Conservation (phyloP, 768 basidiomycete species). For the Cubamyces sp. region DNA sequence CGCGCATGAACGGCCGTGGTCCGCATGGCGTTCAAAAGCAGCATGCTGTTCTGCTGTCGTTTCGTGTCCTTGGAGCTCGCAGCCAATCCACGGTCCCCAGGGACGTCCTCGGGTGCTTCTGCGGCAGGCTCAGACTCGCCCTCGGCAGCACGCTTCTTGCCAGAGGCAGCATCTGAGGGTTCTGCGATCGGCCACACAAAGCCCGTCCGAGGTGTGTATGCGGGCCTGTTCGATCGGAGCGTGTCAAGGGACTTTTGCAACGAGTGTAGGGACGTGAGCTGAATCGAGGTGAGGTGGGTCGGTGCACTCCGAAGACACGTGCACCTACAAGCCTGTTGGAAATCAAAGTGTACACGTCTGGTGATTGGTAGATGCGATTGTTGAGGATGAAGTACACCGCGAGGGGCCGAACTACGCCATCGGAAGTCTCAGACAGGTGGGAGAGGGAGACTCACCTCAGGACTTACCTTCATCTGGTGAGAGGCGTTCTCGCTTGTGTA, state of each 20-base stretch:
- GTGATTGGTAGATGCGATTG: slow-evolving; percentile 87
- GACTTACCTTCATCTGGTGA: slow-evolving; percentile 81
- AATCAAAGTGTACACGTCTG: slow-evolving; percentile 81
- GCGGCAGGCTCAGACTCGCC: slow-evolving; percentile 21
- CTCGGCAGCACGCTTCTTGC: slow-evolving; percentile 43
- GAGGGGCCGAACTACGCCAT: slow-evolving; percentile 64
- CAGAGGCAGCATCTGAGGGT: slow-evolving; percentile 44
- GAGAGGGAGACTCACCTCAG: slow-evolving; percentile 12
- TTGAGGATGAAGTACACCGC: slow-evolving; percentile 89
- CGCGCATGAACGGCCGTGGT: slow-evolving; percentile 75
- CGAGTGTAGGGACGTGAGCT: slow-evolving; percentile 72
- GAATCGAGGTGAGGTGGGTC: slow-evolving; percentile 1
- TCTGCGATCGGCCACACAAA: slow-evolving; percentile 86
- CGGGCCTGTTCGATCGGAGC: slow-evolving; percentile 74
- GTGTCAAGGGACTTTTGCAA: slow-evolving; percentile 78
- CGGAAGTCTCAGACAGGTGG: slow-evolving; percentile 9
- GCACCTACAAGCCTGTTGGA: slow-evolving; percentile 77
- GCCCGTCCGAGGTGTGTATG: slow-evolving; percentile 82
- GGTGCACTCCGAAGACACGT: not conserved
- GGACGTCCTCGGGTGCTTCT: slow-evolving; percentile 15
- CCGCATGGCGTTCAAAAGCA: slow-evolving; percentile 79
- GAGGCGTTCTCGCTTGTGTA: slow-evolving; percentile 85
- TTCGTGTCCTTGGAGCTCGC: slow-evolving; percentile 24
- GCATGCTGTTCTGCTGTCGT: slow-evolving; percentile 62
- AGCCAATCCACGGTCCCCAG: slow-evolving; percentile 27